Base-by-base conservation (phyloP, 2,329 filamentous ascomycete genomes). In the Trichoderma sp. region DNA sequence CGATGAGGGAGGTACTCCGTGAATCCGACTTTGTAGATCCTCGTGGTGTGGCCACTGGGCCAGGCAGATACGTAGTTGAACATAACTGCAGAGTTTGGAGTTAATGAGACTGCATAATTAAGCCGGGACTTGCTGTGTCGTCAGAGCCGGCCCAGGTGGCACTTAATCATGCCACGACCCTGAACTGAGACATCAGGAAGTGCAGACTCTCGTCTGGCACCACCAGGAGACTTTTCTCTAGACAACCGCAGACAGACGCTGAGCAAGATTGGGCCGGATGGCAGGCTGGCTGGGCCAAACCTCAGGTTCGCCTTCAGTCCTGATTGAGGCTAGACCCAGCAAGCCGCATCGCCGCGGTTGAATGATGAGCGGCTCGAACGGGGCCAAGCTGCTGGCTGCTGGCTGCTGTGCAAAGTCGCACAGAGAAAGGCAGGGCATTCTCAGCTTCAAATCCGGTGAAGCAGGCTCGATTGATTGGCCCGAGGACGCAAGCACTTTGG, bases 361-460 rank as follows among this genome's bases (percentile, higher is more conserved):
- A n/a, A 57, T 68, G 58, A 32, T 58, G 61, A 66, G 50, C 32
- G 36, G 36, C 34, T 59, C 70, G 32, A 26, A 61, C 34, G 61
- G 70, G 47, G 23, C 36, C 57, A 71, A 43, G 26, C 15, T 15
- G 39, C 61, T 59, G 55, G 26, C 15, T 15, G 39, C 61, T 59
- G 55, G 55, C 55, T 58, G 55, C 62, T 63, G 30, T 57, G 64
- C 58, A 23, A 64, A 58, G 63, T 58, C 63, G 57, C 65, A 30
- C 20, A 64, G 53, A 65, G 32, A 64, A 43, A n/a, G 34, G 50
- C 61, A 28, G 65, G 62, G 53, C 68, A 34, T 32, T 68, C 57
- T 62, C 47, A 58, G 58, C 50, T 43, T 71, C 70, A 68, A 62
- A 71, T 26, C 23, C 70, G 61, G 63, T 71, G n/a, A 64, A 32